Conservation (phyloP, 2,329 filamentous ascomycete genomes). For the Fonsecaea monophora region DNA sequence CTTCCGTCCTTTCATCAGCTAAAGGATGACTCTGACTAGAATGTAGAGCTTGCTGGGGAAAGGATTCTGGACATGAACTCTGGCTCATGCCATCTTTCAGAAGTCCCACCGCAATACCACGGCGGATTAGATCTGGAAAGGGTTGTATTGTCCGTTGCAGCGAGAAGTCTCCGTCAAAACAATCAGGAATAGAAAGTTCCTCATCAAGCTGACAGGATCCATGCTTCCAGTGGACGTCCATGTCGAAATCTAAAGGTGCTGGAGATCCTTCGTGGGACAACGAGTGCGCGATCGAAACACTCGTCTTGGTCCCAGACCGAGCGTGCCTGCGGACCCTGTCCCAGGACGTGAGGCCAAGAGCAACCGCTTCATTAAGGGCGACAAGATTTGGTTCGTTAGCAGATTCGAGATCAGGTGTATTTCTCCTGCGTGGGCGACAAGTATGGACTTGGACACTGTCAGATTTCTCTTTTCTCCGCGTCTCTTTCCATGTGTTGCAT, state of each 20-base stretch:
- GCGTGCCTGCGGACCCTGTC: constrained; percentile 5
- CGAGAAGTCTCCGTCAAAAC: not conserved
- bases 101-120: not conserved
- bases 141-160: not conserved
- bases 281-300: not conserved
- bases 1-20: not conserved
- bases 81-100: not conserved
- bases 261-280: not conserved
- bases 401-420: not conserved
- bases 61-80: not conserved
- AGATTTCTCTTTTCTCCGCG: not conserved
- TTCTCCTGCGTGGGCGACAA: not conserved
- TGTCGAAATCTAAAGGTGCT: not conserved
- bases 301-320: not conserved
- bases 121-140: not conserved
- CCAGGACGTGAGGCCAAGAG: constrained; percentile 3
- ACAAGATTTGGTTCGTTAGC: not conserved
- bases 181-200: not conserved
- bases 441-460: not conserved
- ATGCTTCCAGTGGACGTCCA: not conserved
- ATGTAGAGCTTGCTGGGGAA: not conserved
- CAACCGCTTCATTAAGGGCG: constrained; percentile 7
- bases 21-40: not conserved
- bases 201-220: not conserved
- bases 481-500: not conserved